These are phyloP conservation scores for Tolypocladium amazonense DNA, from an alignment of 2,329 filamentous ascomycete genomes.

Conservation along the genomic window DNA sequence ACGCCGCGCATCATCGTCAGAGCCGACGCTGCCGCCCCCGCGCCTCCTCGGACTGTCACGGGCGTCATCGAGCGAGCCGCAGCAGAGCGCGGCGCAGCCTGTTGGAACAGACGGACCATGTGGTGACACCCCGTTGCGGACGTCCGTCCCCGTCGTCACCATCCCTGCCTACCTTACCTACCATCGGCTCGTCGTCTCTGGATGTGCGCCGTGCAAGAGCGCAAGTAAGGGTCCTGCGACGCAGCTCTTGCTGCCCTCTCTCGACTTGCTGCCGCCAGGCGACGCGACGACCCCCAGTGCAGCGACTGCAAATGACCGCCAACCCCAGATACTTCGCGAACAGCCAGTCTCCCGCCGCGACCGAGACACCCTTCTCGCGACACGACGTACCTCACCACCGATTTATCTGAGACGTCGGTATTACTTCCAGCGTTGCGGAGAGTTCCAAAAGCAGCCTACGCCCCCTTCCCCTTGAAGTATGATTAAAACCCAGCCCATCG, in stretches of 20 bases:
- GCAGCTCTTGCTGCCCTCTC: neutral
- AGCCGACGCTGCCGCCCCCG: neutral
- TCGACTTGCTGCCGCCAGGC: neutral
- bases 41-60: neutral
- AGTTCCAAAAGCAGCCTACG: neutral
- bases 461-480: neutral
- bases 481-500: slow-evolving; percentile 10
- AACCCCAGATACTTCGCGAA: too few species aligned
- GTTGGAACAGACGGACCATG: neutral
- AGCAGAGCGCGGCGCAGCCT: neutral
- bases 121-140: neutral
- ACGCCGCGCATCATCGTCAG: neutral
- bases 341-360: neutral
- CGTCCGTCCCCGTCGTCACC: neutral
- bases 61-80: neutral
- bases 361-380: neutral
- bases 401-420: neutral
- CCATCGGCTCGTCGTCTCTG: neutral
- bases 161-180: neutral
- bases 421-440: neutral
- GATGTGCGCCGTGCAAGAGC: neutral
- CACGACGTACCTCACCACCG: neutral
- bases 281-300: neutral
- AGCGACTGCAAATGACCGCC: neutral
- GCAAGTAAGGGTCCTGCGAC: neutral